A percentile compares a stretch with the other conserved stretches of the same genome.
Conservation (phyloP, 768 basidiomycete genomes). For the Collybia mongolica region DNA sequence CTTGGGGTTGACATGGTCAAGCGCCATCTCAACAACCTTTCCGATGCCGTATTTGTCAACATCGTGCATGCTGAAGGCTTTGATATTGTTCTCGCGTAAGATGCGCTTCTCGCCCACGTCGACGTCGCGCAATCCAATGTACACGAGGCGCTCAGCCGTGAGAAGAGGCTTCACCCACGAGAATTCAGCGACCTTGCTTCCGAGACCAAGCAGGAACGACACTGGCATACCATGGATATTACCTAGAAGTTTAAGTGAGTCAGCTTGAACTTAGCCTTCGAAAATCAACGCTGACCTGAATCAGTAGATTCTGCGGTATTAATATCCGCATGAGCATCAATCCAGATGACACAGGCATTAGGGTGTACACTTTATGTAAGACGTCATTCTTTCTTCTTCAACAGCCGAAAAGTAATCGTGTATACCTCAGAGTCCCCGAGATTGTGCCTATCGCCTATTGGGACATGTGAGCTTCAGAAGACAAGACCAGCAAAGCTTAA, state of each 20-base stretch:
- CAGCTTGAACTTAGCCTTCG: background rate
- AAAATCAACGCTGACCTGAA: constrained; percentile 47
- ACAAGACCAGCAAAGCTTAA: constrained; percentile 1
- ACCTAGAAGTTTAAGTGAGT: constrained; percentile 40
- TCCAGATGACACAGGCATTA: constrained; percentile 88
- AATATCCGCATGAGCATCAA: constrained; percentile 97
- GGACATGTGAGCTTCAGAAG: constrained; percentile 8
- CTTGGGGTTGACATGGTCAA: constrained; percentile 89
- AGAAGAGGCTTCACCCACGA: constrained; percentile 62
- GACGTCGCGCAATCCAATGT: constrained; percentile 94
- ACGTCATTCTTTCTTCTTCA: no score
- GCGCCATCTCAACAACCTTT: constrained; percentile 92
- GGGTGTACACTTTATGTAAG: constrained; percentile 54
- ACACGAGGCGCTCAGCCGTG: constrained; percentile 76
- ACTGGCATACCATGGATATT: constrained; percentile 99
- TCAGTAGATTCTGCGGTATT: constrained; percentile 85
- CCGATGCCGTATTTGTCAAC: constrained; percentile 91
- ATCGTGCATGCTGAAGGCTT: constrained; percentile 91
- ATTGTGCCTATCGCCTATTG: constrained; percentile 86
- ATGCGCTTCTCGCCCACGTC: constrained; percentile 88
- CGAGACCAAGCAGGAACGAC: constrained; percentile 81
- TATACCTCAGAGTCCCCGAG: constrained; percentile 79
- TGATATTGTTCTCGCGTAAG: constrained; percentile 76
- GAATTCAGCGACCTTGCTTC: constrained; percentile 39
- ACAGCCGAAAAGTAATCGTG: background rate